A percentile compares a stretch with the other conserved stretches of the same genome.
Evolutionary conservation across 805 yeast genomes (phyloP).

Genomic region (Sugiyamaella floridensis): DNA sequence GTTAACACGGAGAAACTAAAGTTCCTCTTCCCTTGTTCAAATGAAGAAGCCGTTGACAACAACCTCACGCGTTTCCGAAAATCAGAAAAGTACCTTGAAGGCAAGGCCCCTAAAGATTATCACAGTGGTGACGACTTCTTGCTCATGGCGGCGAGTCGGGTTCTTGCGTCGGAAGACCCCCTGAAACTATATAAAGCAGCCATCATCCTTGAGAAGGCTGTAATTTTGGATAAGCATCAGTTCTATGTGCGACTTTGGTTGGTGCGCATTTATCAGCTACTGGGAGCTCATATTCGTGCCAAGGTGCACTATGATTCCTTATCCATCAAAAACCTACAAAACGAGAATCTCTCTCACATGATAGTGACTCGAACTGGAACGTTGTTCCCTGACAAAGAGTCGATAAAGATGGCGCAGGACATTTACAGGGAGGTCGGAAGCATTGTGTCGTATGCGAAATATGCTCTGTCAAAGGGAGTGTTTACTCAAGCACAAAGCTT

Average conservation of each 20-base stretch:
- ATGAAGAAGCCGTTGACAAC: slow-evolving; percentile 21
- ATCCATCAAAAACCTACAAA: slow-evolving; percentile 67
- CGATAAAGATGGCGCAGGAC: slow-evolving; percentile 13
- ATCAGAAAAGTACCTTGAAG: slow-evolving; percentile 33
- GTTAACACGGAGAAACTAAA: slow-evolving; percentile 46
- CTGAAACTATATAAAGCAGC: slow-evolving; percentile 37
- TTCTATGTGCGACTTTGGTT: slow-evolving; percentile 68
- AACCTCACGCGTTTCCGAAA: slow-evolving; percentile 37
- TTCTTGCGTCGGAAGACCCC: slow-evolving; percentile 24
- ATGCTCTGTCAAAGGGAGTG: slow-evolving; percentile 51
- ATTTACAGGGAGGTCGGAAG: slow-evolving; percentile 36
- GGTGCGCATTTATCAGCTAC: slow-evolving; percentile 49
- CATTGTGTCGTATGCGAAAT: slow-evolving; percentile 41
- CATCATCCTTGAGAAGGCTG: slow-evolving; percentile 51
- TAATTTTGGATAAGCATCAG: slow-evolving; percentile 57
- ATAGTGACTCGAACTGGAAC: slow-evolving; percentile 43
- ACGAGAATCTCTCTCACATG: slow-evolving; percentile 54
- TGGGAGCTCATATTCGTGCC: slow-evolving; percentile 52
- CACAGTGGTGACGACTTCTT: slow-evolving; percentile 63
- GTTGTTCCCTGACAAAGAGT: slow-evolving; percentile 37
- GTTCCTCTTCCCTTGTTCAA: slow-evolving; percentile 24
- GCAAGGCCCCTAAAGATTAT: slow-evolving; percentile 57
- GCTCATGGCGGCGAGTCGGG: slow-evolving; percentile 44
- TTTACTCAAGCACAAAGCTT: slow-evolving; percentile 65
- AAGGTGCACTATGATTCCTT: slow-evolving; percentile 45